phyloP scores from a whole-genome alignment of 768 basidiomycete species.

The Kondoa subrosea region DNA sequence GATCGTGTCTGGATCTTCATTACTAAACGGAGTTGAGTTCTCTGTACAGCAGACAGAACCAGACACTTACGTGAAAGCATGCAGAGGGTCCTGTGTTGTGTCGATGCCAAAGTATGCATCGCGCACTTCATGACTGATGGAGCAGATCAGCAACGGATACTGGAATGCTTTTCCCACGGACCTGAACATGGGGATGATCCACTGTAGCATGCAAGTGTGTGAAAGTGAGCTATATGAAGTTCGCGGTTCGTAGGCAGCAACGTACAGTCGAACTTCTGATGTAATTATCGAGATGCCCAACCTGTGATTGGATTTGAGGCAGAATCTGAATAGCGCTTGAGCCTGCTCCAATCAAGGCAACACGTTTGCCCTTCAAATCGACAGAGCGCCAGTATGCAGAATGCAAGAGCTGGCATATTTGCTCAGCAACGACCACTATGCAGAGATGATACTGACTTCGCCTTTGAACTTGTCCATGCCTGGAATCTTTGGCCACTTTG shows the following conservation, averaged over 20 bases:
- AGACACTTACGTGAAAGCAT: background rate
- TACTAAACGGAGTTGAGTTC: background rate
- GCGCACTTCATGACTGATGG: background rate
- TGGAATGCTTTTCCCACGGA: no score
- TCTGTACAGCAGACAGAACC: background rate
- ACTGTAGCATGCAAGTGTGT: background rate
- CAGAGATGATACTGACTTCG: no score
- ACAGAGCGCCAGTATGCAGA: slow-evolving; percentile 47
- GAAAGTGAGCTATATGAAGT: background rate
- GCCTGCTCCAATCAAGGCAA: slow-evolving; percentile 41
- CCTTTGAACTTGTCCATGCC: slow-evolving; percentile 41
- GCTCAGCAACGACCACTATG: no score
- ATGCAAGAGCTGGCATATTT: no score
- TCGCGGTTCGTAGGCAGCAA: background rate
- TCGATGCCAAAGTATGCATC: slow-evolving; percentile 10
- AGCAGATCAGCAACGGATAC: no score
- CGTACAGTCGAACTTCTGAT: slow-evolving; percentile 2
- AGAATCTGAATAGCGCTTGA: slow-evolving; percentile 2
- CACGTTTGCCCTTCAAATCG: slow-evolving; percentile 39
- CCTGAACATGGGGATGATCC: background rate
- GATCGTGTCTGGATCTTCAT: background rate
- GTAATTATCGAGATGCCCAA: background rate
- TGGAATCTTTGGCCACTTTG: slow-evolving; percentile 37
- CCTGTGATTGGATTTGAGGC: background rate
- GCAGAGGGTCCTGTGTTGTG: background rate